phyloP scores from a whole-genome alignment of 2,329 filamentous ascomycete species.

The Corinectria fuckeliana region DNA sequence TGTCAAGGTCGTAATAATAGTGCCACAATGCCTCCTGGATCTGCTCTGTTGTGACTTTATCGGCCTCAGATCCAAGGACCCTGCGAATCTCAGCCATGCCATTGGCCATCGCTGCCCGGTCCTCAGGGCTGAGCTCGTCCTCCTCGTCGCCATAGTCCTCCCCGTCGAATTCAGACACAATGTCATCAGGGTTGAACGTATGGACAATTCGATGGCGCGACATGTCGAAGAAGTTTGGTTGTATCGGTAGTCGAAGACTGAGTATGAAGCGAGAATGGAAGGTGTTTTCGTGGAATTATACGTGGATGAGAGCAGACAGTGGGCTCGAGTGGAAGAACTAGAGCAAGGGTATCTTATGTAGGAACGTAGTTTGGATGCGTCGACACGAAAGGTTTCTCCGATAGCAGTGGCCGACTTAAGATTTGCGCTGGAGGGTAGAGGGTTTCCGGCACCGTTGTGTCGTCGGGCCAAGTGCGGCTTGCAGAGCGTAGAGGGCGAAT shows the following conservation, averaged over 20 bases:
- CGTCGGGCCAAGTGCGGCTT: neutral
- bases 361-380: neutral
- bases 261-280: neutral
- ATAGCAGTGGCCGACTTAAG: neutral
- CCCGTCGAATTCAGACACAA: conserved; percentile 57
- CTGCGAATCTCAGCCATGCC: conserved; percentile 71
- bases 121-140: conserved; percentile 56
- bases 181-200: conserved; percentile 56
- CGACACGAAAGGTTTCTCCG: neutral
- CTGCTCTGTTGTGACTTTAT: conserved; percentile 65
- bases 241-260: neutral
- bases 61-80: conserved; percentile 65
- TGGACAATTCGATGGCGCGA: conserved; percentile 39
- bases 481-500: neutral
- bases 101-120: conserved; percentile 61
- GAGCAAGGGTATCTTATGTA: neutral
- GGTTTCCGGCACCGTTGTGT: neutral
- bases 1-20: conserved; percentile 92
- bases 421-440: neutral
- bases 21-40: conserved; percentile 94
- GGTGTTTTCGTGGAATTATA: neutral
- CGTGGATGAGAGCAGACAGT: neutral
- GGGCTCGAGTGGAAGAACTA: neutral
- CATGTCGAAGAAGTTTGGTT: conserved; percentile 20
- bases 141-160: conserved; percentile 54